These are phyloP conservation scores for Phytophthora megakarya DNA, from an alignment of 352 stramenopile species.

Conservation along the genomic window DNA sequence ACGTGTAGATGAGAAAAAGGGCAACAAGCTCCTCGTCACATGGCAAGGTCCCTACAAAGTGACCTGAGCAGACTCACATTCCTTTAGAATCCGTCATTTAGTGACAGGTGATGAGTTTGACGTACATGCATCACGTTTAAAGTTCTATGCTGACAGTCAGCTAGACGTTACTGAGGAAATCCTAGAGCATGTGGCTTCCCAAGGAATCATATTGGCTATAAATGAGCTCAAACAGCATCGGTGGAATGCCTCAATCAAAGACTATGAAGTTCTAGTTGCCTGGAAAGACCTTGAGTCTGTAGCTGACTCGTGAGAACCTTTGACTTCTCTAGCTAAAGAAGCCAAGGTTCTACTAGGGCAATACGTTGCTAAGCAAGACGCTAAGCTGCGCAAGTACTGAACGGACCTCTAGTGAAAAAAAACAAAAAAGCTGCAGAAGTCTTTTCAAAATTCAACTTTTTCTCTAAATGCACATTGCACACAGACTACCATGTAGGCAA, in stretches of 20 bases:
- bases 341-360: background rate
- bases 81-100: slow-evolving; percentile 15
- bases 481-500: background rate
- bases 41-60: slow-evolving; percentile 14
- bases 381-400: background rate
- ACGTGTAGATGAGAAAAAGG: slow-evolving; percentile 6
- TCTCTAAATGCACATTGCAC: background rate
- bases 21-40: slow-evolving; percentile 20
- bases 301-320: slow-evolving; percentile 12
- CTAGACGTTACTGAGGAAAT: slow-evolving; percentile 10
- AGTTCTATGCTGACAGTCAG: slow-evolving; percentile 12
- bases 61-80: slow-evolving; percentile 6
- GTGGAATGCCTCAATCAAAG: slow-evolving; percentile 6
- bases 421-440: background rate
- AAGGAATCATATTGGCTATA: slow-evolving; percentile 7
- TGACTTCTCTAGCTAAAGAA: background rate
- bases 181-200: slow-evolving; percentile 2
- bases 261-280: slow-evolving; percentile 9
- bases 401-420: background rate
- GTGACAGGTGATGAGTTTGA: slow-evolving; percentile 8
- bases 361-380: too few relatives aligned
- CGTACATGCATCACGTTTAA: slow-evolving; percentile 11
- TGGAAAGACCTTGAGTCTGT: slow-evolving; percentile 18
- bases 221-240: slow-evolving; percentile 6
- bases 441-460: background rate